Evolutionary conservation across 441 rosid species (phyloP), one percentile per base, ranked within the genome.

Genomic region (Aleurites moluccanus): DNA sequence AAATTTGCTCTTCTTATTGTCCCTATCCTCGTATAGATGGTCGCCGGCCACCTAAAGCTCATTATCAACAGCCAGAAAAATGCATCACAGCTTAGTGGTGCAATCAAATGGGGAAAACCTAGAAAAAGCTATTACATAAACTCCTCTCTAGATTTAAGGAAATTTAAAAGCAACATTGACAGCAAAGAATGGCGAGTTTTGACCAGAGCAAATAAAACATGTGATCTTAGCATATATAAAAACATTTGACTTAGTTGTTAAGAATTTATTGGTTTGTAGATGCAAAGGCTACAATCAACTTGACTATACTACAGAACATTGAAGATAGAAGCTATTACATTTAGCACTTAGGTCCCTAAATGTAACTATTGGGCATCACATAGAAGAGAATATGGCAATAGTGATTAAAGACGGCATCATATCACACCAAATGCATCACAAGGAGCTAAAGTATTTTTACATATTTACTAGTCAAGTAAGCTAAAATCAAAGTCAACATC

Each of bases 401-500:
- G 42, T 38, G n/a, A 64, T 20, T 20, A 2, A 20, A 40, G 38
- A 40, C 0, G 52, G 53, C 33, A 42, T 21, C 30, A n/a, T 3
- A 8, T 65, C 14, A 28, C 7, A 1, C 1, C 59, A 53, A 53
- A 53, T 53, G 59, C 10, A 53, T 53, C 11, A 53, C 59, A 53
- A 53, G 10, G 11, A 53, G 59, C 56, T 6, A n/a, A 8, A 53
- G 25, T 53, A 4, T 8, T 27, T 28, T 25, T 9, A 47, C 25
- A 55, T 2, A 67, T 50, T 27, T 16, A 23, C 28, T 49, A 45
- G 61, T 52, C 44, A 52, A 69, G 40, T 35, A 69, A 35, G 45
- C 25, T 52, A 33, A 68, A 56, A 69, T 33, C 72, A 52, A 27
- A 30, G 15, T 33, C 13, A 21, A 52, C 18, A 52, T 69, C 72